phyloP scores from a whole-genome alignment of 331 rosid species.

The Acacia concinna region DNA sequence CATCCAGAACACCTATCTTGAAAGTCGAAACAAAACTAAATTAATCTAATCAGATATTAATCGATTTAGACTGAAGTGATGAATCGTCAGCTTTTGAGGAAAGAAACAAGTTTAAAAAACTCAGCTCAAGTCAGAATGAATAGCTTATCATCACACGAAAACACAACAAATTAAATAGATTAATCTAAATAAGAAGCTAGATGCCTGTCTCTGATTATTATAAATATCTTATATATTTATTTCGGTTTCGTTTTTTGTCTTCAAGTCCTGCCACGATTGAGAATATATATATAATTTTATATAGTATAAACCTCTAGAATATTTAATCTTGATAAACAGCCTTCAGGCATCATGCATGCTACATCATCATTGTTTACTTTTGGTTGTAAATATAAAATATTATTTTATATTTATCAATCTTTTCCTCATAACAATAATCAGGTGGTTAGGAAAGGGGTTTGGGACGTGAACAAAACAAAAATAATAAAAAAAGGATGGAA shows the following conservation, averaged over 20 bases:
- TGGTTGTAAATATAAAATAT: too few relatives aligned
- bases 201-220: neutral
- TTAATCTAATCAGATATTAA: too few relatives aligned
- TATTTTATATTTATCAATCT: too few relatives aligned
- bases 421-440: too few relatives aligned
- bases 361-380: too few relatives aligned
- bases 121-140: neutral
- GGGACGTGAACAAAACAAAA: too few relatives aligned
- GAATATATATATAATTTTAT: neutral
- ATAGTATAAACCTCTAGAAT: neutral
- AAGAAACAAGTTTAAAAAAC: neutral
- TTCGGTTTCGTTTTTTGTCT: neutral
- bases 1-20: too few relatives aligned
- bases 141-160: neutral
- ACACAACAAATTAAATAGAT: neutral
- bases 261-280: neutral
- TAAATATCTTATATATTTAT: neutral
- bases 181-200: neutral
- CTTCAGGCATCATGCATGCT: neutral
- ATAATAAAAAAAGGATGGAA: too few relatives aligned
- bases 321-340: neutral
- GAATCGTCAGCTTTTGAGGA: too few relatives aligned
- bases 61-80: too few relatives aligned
- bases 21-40: too few relatives aligned
- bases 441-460: too few relatives aligned